Evolutionary conservation across 257 asterid species (phyloP).

Genomic region (Coffea eugenioides): DNA sequence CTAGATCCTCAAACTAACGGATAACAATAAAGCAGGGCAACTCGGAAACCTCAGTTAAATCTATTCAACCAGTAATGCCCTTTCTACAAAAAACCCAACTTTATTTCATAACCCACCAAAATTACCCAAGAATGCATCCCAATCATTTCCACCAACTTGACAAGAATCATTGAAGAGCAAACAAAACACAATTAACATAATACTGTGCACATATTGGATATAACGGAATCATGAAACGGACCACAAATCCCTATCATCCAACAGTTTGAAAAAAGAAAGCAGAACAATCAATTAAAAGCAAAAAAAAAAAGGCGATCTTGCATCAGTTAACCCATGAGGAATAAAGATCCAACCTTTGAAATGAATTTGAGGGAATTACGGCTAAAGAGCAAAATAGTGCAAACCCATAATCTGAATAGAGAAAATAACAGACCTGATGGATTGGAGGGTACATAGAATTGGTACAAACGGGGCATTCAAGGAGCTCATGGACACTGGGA

Average conservation of each 20-base stretch:
- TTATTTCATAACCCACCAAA: neutral
- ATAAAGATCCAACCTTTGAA: constrained; percentile 4
- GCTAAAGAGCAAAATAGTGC: constrained; percentile 7
- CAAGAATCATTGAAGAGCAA: neutral
- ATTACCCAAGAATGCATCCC: neutral
- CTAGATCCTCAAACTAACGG: neutral
- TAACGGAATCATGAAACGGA: neutral
- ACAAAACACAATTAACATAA: neutral
- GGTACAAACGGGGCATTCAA: constrained; percentile 53
- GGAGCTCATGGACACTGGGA: constrained; percentile 45
- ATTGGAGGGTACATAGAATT: constrained; percentile 56
- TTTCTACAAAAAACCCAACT: constrained; percentile 4
- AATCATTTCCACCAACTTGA: neutral
- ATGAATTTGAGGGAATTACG: neutral
- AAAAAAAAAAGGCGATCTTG: constrained; percentile 10
- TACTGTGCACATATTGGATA: neutral
- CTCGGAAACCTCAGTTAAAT: neutral
- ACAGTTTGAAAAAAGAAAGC: neutral
- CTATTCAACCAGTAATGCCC: neutral
- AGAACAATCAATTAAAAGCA: neutral
- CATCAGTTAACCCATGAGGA: constrained; percentile 13
- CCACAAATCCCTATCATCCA: neutral
- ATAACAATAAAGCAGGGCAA: constrained; percentile 3
- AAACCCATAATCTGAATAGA: constrained; percentile 10
- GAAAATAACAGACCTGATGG: constrained; percentile 37